These are phyloP conservation scores for Bipolaris cookei DNA, from an alignment of 2,329 filamentous ascomycete genomes.

Conservation along the genomic window DNA sequence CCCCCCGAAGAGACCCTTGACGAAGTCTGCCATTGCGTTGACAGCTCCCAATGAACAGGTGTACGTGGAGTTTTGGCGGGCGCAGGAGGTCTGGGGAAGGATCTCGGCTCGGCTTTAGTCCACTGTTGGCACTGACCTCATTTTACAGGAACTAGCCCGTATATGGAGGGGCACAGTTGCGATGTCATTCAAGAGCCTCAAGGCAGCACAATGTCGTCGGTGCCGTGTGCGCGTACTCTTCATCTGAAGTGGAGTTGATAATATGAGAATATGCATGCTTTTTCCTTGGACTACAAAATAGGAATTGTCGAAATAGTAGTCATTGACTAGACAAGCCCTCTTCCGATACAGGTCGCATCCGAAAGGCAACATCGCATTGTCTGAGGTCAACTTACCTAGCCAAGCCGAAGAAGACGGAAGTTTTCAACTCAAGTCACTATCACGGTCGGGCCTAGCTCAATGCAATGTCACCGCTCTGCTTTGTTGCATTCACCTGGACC, in stretches of 20 bases:
- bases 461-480: not conserved
- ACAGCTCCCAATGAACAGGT: slow-evolving; percentile 31
- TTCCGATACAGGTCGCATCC: not conserved
- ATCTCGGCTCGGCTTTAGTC: slow-evolving; percentile 26
- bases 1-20: slow-evolving; percentile 74
- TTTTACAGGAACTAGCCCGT: slow-evolving; percentile 35
- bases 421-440: not conserved
- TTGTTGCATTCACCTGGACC: not conserved
- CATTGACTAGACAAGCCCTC: not conserved
- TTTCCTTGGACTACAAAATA: not conserved
- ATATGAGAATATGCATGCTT: not conserved
- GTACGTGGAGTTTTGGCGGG: slow-evolving; percentile 27
- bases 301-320: not conserved
- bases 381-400: not conserved
- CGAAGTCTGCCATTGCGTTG: slow-evolving; percentile 56
- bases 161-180: slow-evolving; percentile 29
- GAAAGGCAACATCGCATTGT: not conserved
- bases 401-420: not conserved
- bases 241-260: no score
- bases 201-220: not conserved
- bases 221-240: not conserved
- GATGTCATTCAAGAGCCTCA: slow-evolving; percentile 8
- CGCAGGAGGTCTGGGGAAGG: slow-evolving; percentile 23
- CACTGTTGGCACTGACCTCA: slow-evolving; percentile 33
- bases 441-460: not conserved